These are phyloP conservation scores for Xylariales sp. DNA, from an alignment of 2,329 filamentous ascomycete genomes.

Conservation along the genomic window DNA sequence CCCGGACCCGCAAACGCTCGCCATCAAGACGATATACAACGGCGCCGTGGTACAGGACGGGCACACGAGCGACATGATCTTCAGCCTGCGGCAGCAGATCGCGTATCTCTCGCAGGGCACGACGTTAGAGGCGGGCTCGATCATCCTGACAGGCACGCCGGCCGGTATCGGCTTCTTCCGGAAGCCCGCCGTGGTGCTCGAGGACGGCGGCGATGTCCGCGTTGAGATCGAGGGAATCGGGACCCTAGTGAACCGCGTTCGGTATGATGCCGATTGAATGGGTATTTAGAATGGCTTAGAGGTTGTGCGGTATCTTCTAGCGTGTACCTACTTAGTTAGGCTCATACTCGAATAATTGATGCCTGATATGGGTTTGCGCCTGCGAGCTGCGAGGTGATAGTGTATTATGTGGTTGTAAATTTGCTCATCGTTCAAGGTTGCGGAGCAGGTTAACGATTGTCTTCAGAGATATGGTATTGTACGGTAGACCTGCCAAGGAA, in stretches of 20 bases:
- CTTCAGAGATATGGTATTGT: neutral
- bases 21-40: conserved; percentile 60
- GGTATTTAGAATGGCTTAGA: neutral
- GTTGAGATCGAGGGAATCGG: conserved; percentile 37
- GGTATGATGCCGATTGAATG: conserved; percentile 34
- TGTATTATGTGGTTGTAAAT: too few species aligned
- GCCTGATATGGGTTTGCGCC: neutral
- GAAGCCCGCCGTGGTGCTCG: conserved; percentile 36
- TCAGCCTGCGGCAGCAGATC: conserved; percentile 34
- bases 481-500: neutral
- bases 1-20: conserved; percentile 55
- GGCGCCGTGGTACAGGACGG: conserved; percentile 62
- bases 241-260: conserved; percentile 34
- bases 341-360: neutral
- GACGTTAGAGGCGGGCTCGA: conserved; percentile 36
- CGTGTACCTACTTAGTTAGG: neutral
- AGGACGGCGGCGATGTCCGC: conserved; percentile 32
- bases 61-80: conserved; percentile 40
- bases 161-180: conserved; percentile 37
- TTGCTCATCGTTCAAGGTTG: too few species aligned
- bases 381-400: neutral
- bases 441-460: neutral
- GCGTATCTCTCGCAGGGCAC: conserved; percentile 38
- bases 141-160: conserved; percentile 38
- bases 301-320: too few species aligned